Percentiles rank a stretch among this genome's conserved stretches.
phyloP scores from a whole-genome alignment of 2,329 filamentous ascomycete species.

The Penicillium sp. region DNA sequence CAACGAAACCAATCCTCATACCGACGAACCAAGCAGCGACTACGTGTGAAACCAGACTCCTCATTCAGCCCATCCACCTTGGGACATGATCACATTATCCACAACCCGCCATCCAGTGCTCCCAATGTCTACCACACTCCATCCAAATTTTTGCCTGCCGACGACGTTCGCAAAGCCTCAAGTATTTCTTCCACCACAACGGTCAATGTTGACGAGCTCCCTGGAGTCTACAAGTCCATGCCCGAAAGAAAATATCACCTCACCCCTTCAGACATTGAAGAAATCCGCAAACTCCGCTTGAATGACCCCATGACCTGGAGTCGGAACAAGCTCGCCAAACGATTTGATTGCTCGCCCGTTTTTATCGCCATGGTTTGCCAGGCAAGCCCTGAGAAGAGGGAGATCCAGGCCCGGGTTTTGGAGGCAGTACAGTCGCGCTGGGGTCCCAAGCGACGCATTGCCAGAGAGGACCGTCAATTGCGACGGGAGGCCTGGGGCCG shows the following conservation, averaged over 20 bases:
- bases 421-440: slow-evolving; percentile 57
- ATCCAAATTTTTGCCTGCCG: slow-evolving; percentile 58
- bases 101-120: slow-evolving; percentile 63
- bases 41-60: slow-evolving; percentile 52
- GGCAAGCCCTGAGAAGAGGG: slow-evolving; percentile 49
- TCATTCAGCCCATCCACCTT: slow-evolving; percentile 45
- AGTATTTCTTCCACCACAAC: slow-evolving; percentile 24
- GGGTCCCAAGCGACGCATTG: slow-evolving; percentile 57
- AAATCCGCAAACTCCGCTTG: slow-evolving; percentile 55
- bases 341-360: slow-evolving; percentile 60
- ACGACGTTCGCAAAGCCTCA: slow-evolving; percentile 53
- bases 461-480: slow-evolving; percentile 58
- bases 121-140: slow-evolving; percentile 64
- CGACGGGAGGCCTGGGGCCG: slow-evolving; percentile 60
- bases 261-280: slow-evolving; percentile 53
- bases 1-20: slow-evolving; percentile 50
- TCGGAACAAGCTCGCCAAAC: slow-evolving; percentile 55
- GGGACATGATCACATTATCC: slow-evolving; percentile 55
- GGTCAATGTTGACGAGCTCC: slow-evolving; percentile 34
- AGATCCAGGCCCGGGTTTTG: slow-evolving; percentile 47
- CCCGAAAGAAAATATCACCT: slow-evolving; percentile 61
- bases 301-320: slow-evolving; percentile 59
- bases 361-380: slow-evolving; percentile 60
- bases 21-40: slow-evolving; percentile 49
- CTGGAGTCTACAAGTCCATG: slow-evolving; percentile 49